Conservation (phyloP, 176 grass and related monocot species). For the Elymus sibiricus region DNA sequence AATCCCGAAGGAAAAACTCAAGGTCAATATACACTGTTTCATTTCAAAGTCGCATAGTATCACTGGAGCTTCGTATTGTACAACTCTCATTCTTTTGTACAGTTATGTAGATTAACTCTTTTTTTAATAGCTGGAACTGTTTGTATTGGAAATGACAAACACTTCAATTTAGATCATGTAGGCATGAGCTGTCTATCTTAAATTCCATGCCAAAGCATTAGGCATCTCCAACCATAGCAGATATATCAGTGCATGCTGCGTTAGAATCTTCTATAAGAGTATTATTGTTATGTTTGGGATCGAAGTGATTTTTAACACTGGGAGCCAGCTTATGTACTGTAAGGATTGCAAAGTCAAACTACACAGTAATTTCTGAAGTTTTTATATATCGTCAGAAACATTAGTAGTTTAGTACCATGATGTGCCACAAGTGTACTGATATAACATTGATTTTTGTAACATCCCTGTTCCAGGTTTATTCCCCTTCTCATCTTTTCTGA, state of each 20-base stretch:
- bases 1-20: conserved; percentile 50
- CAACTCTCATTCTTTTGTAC: conserved; percentile 20
- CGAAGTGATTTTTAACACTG: not conserved
- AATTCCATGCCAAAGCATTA: not conserved
- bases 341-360: not conserved
- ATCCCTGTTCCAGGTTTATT: not conserved
- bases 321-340: not conserved
- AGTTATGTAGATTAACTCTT: conserved; percentile 35
- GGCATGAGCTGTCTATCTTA: not conserved
- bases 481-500: not conserved
- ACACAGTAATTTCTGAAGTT: not conserved
- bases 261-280: not conserved
- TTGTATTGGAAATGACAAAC: not conserved
- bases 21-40: conserved; percentile 37
- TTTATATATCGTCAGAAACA: not conserved
- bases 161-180: not conserved
- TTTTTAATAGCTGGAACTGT: not conserved
- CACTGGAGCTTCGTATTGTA: conserved; percentile 5
- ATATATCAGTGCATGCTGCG: not conserved
- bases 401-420: not conserved
- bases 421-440: not conserved
- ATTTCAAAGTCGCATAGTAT: conserved; percentile 14
- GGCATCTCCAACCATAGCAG: not conserved
- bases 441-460: not conserved
- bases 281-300: not conserved